Percentiles rank a stretch among this genome's conserved stretches.
Evolutionary conservation across 495 filamentous ascomycete genomes (phyloP).

Genomic region (Annulohypoxylon nitens): DNA sequence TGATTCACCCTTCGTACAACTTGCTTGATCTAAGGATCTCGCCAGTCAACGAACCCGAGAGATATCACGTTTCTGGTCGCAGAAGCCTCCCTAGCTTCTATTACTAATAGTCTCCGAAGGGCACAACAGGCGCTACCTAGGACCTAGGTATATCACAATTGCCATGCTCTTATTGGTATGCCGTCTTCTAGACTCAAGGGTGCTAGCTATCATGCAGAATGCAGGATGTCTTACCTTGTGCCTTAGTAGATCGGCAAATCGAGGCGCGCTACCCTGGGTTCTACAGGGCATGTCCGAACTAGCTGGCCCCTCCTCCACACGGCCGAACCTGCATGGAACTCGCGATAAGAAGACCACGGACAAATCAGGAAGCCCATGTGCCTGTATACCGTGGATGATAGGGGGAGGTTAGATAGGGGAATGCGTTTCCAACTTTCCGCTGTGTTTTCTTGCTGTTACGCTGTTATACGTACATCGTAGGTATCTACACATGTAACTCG

Average conservation of each 20-base stretch:
- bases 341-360: constrained; percentile 41
- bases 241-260: constrained; percentile 42
- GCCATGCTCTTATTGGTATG: constrained; percentile 14
- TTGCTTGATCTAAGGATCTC: constrained; percentile 5
- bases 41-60: constrained; percentile 23
- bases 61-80: constrained; percentile 9
- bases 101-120: constrained; percentile 21
- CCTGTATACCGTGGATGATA: constrained; percentile 39
- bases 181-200: constrained; percentile 22
- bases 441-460: too few species aligned
- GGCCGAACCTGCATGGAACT: constrained; percentile 28
- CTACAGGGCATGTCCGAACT: constrained; percentile 1
- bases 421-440: constrained; percentile 3
- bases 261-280: constrained; percentile 33
- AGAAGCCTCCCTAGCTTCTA: not conserved
- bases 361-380: constrained; percentile 48
- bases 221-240: constrained; percentile 26
- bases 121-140: not conserved
- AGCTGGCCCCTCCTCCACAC: constrained; percentile 32
- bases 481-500: constrained; percentile 18
- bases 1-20: not conserved
- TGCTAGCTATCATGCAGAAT: constrained; percentile 30
- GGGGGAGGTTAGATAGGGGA: constrained; percentile 3
- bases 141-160: not conserved
- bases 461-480: not conserved